These are phyloP conservation scores for Rostrohypoxylon terebratum DNA, from an alignment of 495 filamentous ascomycete species.

Conservation along the genomic window DNA sequence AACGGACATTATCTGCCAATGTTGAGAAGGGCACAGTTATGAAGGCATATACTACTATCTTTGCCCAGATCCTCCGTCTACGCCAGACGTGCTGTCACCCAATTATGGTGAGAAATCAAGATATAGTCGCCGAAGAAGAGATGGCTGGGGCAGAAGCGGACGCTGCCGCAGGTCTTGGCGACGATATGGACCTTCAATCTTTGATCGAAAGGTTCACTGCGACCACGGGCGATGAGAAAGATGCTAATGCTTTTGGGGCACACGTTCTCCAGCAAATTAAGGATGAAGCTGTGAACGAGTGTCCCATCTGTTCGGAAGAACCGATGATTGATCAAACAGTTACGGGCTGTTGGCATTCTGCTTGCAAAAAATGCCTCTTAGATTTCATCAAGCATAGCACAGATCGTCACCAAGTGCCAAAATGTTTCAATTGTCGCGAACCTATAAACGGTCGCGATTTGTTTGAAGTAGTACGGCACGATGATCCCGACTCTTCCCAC, in stretches of 20 bases:
- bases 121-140: constrained; percentile 87
- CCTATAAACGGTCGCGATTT: constrained; percentile 84
- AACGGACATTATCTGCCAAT: constrained; percentile 83
- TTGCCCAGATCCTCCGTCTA: constrained; percentile 94
- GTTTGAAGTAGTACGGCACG: constrained; percentile 82
- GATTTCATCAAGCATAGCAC: constrained; percentile 89
- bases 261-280: constrained; percentile 91
- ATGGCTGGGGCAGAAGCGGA: constrained; percentile 84
- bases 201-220: constrained; percentile 85
- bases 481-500: constrained; percentile 57
- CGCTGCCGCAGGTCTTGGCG: constrained; percentile 80
- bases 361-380: constrained; percentile 90
- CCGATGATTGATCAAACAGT: constrained; percentile 94
- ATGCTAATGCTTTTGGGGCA: constrained; percentile 79
- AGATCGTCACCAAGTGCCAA: constrained; percentile 76
- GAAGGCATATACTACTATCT: constrained; percentile 94
- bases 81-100: constrained; percentile 97
- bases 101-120: constrained; percentile 83
- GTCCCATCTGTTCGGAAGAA: constrained; percentile 93
- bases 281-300: constrained; percentile 87
- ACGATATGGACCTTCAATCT: constrained; percentile 94
- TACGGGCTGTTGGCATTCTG: constrained; percentile 95
- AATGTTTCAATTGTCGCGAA: constrained; percentile 90
- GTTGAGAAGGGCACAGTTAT: constrained; percentile 91
- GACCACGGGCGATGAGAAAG: constrained; percentile 72